Percentiles rank a stretch among this genome's conserved stretches.
Conservation (phyloP, 257 asterid genomes). For the Salvia hispanica region DNA sequence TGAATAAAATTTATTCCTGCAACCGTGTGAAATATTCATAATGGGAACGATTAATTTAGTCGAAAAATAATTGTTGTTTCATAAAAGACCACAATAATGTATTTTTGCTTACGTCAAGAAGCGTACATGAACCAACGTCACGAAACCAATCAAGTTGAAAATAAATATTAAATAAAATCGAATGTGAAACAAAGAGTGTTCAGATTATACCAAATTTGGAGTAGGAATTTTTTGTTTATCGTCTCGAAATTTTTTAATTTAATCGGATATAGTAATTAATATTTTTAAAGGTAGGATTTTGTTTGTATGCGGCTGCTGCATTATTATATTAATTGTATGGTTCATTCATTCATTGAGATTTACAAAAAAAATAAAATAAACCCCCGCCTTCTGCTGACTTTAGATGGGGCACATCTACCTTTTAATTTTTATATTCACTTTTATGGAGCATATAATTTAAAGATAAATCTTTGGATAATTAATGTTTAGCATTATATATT, state of each 20-base stretch:
- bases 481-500: too few relatives aligned
- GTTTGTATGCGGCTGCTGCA: constrained; percentile 13
- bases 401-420: background rate
- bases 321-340: background rate
- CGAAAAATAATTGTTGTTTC: background rate
- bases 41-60: background rate
- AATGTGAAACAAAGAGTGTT: constrained; percentile 18
- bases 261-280: background rate
- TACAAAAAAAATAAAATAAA: background rate
- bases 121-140: constrained; percentile 8
- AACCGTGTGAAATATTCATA: background rate
- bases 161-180: background rate
- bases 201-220: background rate
- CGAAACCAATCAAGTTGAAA: constrained; percentile 1
- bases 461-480: too few relatives aligned
- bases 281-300: background rate
- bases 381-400: background rate
- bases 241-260: background rate
- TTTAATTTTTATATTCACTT: background rate
- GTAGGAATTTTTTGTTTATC: too few relatives aligned
- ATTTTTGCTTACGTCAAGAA: background rate
- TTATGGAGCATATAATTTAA: too few relatives aligned
- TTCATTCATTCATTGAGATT: background rate
- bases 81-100: background rate
- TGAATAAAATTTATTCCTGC: background rate